Percentiles rank a stretch among this genome's conserved stretches.
Conservation (phyloP, 805 yeast genomes). For the Zygosaccharomyces bailii region DNA sequence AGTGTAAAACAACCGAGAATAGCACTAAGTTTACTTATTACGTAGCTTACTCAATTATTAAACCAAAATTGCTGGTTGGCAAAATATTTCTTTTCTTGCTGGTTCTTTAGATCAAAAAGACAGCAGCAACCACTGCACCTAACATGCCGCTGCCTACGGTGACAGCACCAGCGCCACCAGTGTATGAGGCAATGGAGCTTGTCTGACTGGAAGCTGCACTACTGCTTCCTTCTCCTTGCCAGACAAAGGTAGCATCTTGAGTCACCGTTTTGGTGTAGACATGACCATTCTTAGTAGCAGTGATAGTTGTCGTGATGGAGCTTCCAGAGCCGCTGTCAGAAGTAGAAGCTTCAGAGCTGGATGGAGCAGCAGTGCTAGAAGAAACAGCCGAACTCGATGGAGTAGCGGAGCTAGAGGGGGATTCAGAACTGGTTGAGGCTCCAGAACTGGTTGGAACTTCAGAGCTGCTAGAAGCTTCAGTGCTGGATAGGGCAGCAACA, state of each 20-base stretch:
- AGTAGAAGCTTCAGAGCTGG: not conserved
- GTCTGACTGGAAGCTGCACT: not conserved
- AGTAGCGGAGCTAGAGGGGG: slow-evolving; percentile 2
- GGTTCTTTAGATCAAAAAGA: not conserved
- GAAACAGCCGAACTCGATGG: not conserved
- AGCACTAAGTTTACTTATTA: no score
- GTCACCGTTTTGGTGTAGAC: slow-evolving; percentile 14
- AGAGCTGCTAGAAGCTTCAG: no score
- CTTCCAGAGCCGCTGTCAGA: not conserved
- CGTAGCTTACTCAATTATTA: no score
- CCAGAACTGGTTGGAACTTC: no score
- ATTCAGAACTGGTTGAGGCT: no score
- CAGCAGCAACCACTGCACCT: slow-evolving; percentile 12
- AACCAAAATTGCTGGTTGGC: not conserved
- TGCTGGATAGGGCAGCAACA: no score
- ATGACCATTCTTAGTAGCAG: slow-evolving; percentile 13
- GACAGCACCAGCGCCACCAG: slow-evolving; percentile 12
- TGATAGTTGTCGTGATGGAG: slow-evolving; percentile 5
- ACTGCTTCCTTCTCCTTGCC: slow-evolving; percentile 7
- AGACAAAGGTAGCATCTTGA: slow-evolving; percentile 10
- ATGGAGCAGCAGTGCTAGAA: not conserved
- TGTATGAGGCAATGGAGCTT: slow-evolving; percentile 7
- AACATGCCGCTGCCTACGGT: slow-evolving; percentile 12
- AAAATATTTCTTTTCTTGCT: no score
- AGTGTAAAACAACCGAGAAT: no score